Base-by-base conservation (phyloP, 805 yeast species). In the Lachancea fermentati region DNA sequence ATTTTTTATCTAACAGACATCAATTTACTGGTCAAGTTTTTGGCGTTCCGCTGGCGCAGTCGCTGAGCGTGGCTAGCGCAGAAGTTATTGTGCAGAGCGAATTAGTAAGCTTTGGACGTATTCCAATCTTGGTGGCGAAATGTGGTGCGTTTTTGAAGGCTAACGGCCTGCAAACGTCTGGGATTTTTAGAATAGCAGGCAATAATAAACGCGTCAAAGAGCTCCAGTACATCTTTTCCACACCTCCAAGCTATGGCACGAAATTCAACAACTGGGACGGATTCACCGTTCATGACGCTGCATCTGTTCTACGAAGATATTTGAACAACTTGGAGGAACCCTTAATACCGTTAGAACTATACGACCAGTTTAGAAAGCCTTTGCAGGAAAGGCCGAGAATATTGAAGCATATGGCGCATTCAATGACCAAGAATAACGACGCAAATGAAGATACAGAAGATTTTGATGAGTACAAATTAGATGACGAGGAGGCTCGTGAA, bases 231-330 rank as follows among this genome's bases (percentile, higher is more conserved):
- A 71, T 81, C 11, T 93, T 93, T 67, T 85, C 89, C 41, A 66
- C 84, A 2, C 87, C 96, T 2, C 97, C 98, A 0, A 79, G 78
- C 44, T 93, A 83, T 58, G 99, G 98, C 13, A 76, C 87, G 37
- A 83, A 82, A 50, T 72, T 89, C 33, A 53, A 52, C 25, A 76
- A 75, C 49, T 93, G 97, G 98, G 88, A 85, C 36, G 91, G 95
- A 0, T 93, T 78, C 64, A 86, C 88, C 1, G 97, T 91, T 9
- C 98, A 93, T 65, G 99, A 93, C 62, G 97, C 96, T 1, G 95
- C 97, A 2, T 85, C 93, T 14, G 70, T 93, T 16, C 73, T 93
- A 43, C 74, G 97, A 58, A 71, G 98, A 42, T 93, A 76, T 59
- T 70, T 93, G 46, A 87, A 88, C 55, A 80, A 87, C 33, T 72